Conservation (phyloP, 1,284 basidiomycete genomes). For the Rhodofomes roseus region DNA sequence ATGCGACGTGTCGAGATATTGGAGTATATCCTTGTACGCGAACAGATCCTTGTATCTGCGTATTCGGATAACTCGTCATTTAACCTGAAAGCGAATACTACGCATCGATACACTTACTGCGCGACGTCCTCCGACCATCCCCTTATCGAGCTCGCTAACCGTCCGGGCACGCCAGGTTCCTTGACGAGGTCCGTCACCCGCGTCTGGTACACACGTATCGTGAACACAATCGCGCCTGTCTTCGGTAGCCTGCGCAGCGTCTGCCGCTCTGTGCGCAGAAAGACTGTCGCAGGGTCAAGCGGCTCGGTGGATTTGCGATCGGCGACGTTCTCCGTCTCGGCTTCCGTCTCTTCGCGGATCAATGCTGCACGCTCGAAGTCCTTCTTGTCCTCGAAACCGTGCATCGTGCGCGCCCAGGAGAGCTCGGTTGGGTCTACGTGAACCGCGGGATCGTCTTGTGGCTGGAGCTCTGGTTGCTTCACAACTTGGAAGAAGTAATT, state of each 20-base stretch:
- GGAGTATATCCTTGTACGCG: slow-evolving; percentile 44
- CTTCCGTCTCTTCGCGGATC: slow-evolving; percentile 12
- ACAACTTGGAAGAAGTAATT: slow-evolving; percentile 69
- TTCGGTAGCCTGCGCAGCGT: slow-evolving; percentile 64
- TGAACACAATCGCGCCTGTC: slow-evolving; percentile 73
- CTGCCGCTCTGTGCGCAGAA: slow-evolving; percentile 69
- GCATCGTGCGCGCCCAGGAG: slow-evolving; percentile 60
- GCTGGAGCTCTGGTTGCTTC: slow-evolving; percentile 20
- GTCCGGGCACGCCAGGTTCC: slow-evolving; percentile 63
- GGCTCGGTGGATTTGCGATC: background rate
- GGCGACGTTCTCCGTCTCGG: background rate
- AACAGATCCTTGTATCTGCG: slow-evolving; percentile 56
- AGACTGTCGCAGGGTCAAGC: slow-evolving; percentile 41
- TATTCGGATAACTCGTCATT: background rate
- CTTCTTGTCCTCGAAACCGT: slow-evolving; percentile 57
- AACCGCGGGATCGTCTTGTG: slow-evolving; percentile 16
- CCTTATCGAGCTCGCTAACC: slow-evolving; percentile 64
- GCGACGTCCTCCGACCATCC: slow-evolving; percentile 70
- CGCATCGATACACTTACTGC: slow-evolving; percentile 19
- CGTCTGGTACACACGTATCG: slow-evolving; percentile 71
- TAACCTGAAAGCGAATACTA: background rate
- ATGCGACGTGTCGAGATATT: slow-evolving; percentile 46
- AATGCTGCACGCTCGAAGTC: slow-evolving; percentile 22
- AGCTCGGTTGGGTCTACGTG: slow-evolving; percentile 61
- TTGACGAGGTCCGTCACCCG: slow-evolving; percentile 52